Evolutionary conservation across 371 early-diverging fungal genomes (phyloP).

Genomic region (Mucor ambiguus): DNA sequence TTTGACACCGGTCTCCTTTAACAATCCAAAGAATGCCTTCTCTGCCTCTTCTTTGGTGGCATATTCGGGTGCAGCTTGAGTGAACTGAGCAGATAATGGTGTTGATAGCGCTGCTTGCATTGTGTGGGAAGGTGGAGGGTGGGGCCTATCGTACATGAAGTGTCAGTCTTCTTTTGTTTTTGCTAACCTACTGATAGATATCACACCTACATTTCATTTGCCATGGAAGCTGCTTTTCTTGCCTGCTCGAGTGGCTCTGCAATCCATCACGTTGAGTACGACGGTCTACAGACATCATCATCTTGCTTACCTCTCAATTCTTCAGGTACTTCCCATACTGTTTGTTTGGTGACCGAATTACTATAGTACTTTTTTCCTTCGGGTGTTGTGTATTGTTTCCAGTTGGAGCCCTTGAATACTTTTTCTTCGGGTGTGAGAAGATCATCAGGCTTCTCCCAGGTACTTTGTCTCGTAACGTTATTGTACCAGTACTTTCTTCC

Average conservation of each 20-base stretch:
- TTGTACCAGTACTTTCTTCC: constrained; percentile 90
- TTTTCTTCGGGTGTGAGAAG: constrained; percentile 84
- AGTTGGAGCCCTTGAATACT: constrained; percentile 69
- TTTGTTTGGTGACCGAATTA: constrained; percentile 78
- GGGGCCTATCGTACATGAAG: background rate
- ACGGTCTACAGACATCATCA: background rate
- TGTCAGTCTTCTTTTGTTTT: background rate
- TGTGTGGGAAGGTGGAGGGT: background rate
- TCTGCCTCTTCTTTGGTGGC: constrained; percentile 84
- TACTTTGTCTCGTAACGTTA: constrained; percentile 73
- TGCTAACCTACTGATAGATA: background rate
- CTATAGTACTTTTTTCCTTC: constrained; percentile 91
- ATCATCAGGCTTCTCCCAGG: constrained; percentile 96
- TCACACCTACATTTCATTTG: constrained; percentile 27
- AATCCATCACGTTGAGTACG: background rate
- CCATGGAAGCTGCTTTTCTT: constrained; percentile 21
- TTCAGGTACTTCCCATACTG: constrained; percentile 86
- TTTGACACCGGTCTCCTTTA: constrained; percentile 74
- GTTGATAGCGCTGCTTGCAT: background rate
- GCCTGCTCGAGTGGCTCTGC: constrained; percentile 47
- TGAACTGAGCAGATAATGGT: constrained; percentile 20
- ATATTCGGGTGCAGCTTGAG: constrained; percentile 50
- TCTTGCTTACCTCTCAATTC: constrained; percentile 65
- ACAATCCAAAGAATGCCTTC: constrained; percentile 73
- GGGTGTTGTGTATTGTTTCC: constrained; percentile 89